Evolutionary conservation across 73 alveolate genomes (phyloP).

Genomic region (Breviolum minutum): DNA sequence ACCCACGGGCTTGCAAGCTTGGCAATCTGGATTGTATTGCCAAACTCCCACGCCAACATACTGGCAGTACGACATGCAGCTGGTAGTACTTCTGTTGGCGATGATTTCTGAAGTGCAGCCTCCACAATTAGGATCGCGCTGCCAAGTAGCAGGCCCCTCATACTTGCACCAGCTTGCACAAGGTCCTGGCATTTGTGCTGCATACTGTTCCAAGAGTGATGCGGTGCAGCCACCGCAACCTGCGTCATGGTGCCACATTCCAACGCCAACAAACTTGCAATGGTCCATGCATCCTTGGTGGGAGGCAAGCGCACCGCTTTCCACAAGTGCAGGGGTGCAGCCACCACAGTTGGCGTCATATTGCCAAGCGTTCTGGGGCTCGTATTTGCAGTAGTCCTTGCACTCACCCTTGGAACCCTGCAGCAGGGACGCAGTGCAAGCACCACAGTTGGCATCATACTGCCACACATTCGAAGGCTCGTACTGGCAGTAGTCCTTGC

Average conservation of each 20-base stretch:
- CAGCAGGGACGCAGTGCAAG: conserved; percentile 25
- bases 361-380: conserved; percentile 59
- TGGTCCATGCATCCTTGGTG: conserved; percentile 19
- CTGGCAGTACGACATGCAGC: conserved; percentile 58
- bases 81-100: conserved; percentile 6
- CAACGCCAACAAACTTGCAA: conserved; percentile 62
- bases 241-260: conserved; percentile 42
- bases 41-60: conserved; percentile 37
- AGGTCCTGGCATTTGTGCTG: conserved; percentile 17
- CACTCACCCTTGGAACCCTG: conserved; percentile 46
- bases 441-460: conserved; percentile 74
- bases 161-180: conserved; percentile 85
- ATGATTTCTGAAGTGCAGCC: conserved; percentile 3
- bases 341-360: conserved; percentile 85
- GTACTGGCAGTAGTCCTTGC: conserved; percentile 62
- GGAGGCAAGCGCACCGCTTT: background rate
- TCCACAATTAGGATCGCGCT: conserved; percentile 58
- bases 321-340: conserved; percentile 37
- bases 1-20: background rate
- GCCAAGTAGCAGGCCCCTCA: conserved; percentile 92
- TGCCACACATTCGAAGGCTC: conserved; percentile 60
- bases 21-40: conserved; percentile 58
- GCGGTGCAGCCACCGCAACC: conserved; percentile 58
- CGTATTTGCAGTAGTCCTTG: conserved; percentile 68
- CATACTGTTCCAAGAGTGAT: conserved; percentile 5